These are phyloP conservation scores for Albophoma yamanashiensis DNA, from an alignment of 2,329 filamentous ascomycete species.

Conservation along the genomic window DNA sequence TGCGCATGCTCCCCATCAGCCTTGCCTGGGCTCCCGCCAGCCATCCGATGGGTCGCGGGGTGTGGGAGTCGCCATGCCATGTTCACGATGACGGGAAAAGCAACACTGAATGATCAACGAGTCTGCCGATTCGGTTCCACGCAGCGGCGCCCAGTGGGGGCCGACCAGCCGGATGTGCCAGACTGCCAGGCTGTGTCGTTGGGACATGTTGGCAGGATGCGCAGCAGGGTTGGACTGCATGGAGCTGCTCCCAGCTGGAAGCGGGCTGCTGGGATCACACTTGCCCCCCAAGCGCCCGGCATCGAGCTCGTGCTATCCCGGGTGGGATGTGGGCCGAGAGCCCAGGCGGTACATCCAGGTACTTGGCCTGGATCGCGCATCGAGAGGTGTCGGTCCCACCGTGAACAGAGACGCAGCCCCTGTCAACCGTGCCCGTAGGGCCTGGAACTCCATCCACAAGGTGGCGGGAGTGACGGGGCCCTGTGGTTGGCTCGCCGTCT, in stretches of 20 bases:
- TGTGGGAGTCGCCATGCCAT: not conserved
- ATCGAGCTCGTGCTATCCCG: not conserved
- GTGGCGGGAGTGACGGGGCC: not conserved
- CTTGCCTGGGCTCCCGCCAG: not conserved
- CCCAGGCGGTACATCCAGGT: not conserved
- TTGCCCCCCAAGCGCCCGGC: not conserved
- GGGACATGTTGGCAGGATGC: not conserved
- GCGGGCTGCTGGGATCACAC: not conserved
- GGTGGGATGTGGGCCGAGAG: not conserved
- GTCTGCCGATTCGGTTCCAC: conserved; percentile 1
- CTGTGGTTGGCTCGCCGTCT: conserved; percentile 1
- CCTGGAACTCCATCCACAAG: not conserved
- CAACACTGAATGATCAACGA: not conserved
- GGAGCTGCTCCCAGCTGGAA: not conserved
- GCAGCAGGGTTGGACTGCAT: not conserved
- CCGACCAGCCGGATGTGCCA: conserved; percentile 1
- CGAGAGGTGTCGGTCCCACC: not conserved
- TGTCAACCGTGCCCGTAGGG: not conserved
- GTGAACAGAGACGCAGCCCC: not conserved
- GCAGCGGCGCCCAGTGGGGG: not conserved
- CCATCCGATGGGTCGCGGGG: not conserved
- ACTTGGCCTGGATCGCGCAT: not conserved
- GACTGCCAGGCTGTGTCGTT: not conserved
- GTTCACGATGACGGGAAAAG: not conserved
- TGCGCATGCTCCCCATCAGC: not conserved